These are phyloP conservation scores for Leccinum subfulvum DNA, from an alignment of 1,284 basidiomycete species.

Conservation along the genomic window DNA sequence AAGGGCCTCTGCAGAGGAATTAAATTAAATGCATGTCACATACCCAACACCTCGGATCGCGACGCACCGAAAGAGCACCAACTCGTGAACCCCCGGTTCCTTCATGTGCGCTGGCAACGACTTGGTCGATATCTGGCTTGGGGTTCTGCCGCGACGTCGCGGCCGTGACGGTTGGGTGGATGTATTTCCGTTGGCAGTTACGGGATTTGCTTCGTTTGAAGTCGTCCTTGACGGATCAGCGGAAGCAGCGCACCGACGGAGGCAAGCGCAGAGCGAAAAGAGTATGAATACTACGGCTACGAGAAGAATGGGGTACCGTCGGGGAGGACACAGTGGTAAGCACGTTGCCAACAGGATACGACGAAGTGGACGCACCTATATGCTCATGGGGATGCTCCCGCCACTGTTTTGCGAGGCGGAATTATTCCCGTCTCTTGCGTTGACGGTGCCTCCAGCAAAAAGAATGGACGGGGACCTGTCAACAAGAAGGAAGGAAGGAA, in stretches of 20 bases:
- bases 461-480: neutral
- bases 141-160: conserved; percentile 49
- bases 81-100: conserved; percentile 74
- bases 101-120: conserved; percentile 75
- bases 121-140: conserved; percentile 69
- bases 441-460: neutral
- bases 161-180: conserved; percentile 21
- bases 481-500: neutral
- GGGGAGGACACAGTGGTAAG: neutral
- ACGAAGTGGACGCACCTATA: conserved; percentile 23
- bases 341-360: neutral
- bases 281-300: conserved; percentile 24
- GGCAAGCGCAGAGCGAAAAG: conserved; percentile 24
- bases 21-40: neutral
- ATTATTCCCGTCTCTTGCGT: conserved; percentile 1
- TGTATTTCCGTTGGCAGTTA: conserved; percentile 1
- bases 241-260: conserved; percentile 16
- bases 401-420: neutral
- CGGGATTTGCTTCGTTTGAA: neutral
- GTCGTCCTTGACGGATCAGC: neutral
- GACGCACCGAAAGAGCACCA: conserved; percentile 67
- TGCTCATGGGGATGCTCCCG: conserved; percentile 16
- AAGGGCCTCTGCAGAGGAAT: conserved; percentile 34
- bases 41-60: neutral
- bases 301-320: conserved; percentile 23